Base-by-base conservation (phyloP, 768 basidiomycete genomes). In the Suillus spraguei region DNA sequence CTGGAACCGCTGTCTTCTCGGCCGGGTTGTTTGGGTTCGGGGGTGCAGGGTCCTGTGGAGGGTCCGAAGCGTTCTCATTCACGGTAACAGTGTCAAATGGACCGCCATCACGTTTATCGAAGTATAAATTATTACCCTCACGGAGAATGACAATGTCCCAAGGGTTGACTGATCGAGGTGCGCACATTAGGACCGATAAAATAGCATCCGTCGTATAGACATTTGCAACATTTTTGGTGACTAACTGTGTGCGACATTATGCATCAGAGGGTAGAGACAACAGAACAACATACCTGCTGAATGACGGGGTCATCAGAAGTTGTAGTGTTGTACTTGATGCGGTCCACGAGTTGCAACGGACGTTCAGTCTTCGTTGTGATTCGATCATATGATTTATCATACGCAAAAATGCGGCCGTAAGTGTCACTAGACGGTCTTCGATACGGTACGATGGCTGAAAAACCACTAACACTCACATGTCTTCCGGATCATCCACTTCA, bases 301-400 rank as follows among this genome's bases (percentile, higher is more conserved):
- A 99, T 97, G 75, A 99, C 84, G 4, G 97, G 97, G 73, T 99
- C 97, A 69, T 99, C 97, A 17, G 95, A 96, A 24, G 97, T 98
- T 0, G 97, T 97, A 20, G 95, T 91, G 76, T 99, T 99, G 79
- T 97, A 99, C 72, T 94, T 92, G 76, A 97, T 92, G 63, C 95
- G 90, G 76, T 99, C 97, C 63, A 96, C 86, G 53, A 94, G 83
- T 71, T 98, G 95, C 33, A 99, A 84, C 56, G 95, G 91, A 64
- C 87, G 87, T 77, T 98, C 95, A 5, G 88, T 89, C 79, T 95
- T 95, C 55, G 97, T 97, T 52, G 91, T 96, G 73, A 99, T 85
- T 62, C 96, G 93, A 78, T 99, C 97, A 74, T 94, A 99, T 7
- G 89, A 80, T 75, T 97, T 97, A 68, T 99, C 95, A 77, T 98